These are phyloP conservation scores for Pseudozyma thailandica DNA, from an alignment of 1,284 basidiomycete genomes.

Conservation along the genomic window DNA sequence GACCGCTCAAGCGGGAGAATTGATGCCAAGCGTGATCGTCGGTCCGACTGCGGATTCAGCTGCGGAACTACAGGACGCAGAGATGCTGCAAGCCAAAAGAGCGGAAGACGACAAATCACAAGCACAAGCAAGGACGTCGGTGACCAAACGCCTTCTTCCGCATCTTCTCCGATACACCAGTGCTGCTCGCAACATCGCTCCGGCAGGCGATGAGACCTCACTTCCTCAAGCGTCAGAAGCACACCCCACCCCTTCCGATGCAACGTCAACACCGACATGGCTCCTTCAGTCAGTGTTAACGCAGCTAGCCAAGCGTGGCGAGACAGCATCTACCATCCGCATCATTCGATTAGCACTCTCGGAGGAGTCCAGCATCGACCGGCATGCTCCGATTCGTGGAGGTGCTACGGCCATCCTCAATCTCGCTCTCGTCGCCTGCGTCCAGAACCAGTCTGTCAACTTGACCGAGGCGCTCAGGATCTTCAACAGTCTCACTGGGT, in stretches of 20 bases:
- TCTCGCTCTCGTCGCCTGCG: slow-evolving; percentile 16
- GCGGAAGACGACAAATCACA: slow-evolving; percentile 9
- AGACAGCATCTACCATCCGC: slow-evolving; percentile 13
- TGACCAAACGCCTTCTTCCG: slow-evolving; percentile 32
- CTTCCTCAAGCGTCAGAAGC: not conserved
- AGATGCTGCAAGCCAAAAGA: not conserved
- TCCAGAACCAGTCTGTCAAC: slow-evolving; percentile 6
- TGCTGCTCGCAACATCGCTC: not conserved
- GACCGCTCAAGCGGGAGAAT: no score
- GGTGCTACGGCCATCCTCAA: slow-evolving; percentile 21
- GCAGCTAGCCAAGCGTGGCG: slow-evolving; percentile 26
- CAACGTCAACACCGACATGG: slow-evolving; percentile 22
- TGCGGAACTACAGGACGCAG: not conserved
- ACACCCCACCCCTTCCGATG: not conserved
- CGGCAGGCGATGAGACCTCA: no score
- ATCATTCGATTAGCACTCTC: slow-evolving; percentile 27
- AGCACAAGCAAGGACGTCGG: slow-evolving; percentile 22
- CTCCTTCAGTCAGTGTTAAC: slow-evolving; percentile 32
- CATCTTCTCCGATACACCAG: slow-evolving; percentile 20
- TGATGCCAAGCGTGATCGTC: not conserved
- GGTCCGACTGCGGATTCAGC: not conserved
- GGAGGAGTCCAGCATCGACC: slow-evolving; percentile 4
- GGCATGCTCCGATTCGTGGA: not conserved
- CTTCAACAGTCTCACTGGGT: slow-evolving; percentile 25
- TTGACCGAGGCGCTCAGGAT: slow-evolving; percentile 22